Base-by-base conservation (phyloP, 176 grass and related monocot genomes). In the Avena insularis region DNA sequence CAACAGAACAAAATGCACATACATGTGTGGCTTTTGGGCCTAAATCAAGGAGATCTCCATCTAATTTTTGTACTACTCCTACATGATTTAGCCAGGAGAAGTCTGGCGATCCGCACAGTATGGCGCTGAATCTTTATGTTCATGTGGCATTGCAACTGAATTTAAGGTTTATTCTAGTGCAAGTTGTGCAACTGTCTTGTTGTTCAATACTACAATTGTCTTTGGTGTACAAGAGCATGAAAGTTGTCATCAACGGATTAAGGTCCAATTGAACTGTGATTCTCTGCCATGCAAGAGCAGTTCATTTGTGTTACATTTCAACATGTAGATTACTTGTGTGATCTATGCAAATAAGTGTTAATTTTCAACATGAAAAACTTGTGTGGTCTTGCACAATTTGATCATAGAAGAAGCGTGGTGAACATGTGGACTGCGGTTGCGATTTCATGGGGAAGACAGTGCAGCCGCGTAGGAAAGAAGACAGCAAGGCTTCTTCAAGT, bases 201-300 rank as follows among this genome's bases (percentile, higher is more conserved):
- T 40, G 19, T 53, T 40, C 13, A 69, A 55, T 67, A 62, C 40
- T 67, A 62, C 40, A 62, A 10, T 12, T 79, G 29, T 50, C 40
- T 63, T 65, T 65, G 12, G 38, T 47, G 14, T 73, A 82, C 2
- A 54, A 14, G 47, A 61, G 27, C 51, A 88, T 71, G 29, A 62
- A 80, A 80, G 62, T 73, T 73, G 68, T 13, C 57, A 48, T 76
- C 11, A 66, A 75, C 17, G 57, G 23, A 81, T 85, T 90, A 38
- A 76, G 36, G 49, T 59, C 23, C 70, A 81, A 50, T 69, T 76
- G 13, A 43, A 75, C 43, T 23, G 40, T 48, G 38, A 1, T 46
- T 21, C 51, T 19, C 1, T 57, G 55, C 40, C 5, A 43, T 43
- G 40, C 6, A 57, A 57, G 19, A 57, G 16, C 55, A 57, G 17